Base-by-base conservation (phyloP, 192 early-diverging fungal genomes). In the Podila clonocystis region DNA sequence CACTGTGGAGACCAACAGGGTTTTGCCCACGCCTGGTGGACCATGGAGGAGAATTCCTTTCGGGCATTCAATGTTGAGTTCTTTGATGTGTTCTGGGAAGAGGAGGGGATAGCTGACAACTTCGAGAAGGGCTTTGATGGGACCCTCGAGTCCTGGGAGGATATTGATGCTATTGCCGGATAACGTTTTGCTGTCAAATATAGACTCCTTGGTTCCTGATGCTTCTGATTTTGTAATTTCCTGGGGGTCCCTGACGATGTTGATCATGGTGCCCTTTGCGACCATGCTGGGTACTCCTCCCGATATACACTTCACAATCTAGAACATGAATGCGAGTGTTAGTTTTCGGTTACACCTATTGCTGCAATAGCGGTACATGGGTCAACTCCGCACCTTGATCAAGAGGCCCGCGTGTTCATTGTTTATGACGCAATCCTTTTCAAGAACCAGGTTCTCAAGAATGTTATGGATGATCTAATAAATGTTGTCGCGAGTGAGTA, bases 1-100 rank as follows among this genome's bases (percentile, higher is more conserved):
- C 13, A 97, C 84, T 4, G 85, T 84, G 3, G 87, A 83, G 1
- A 98, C 97, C 6, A 98, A 80, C 28, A 89, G 89, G 5, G 98
- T 99, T 68, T 99, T 99, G 24, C 98, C 98, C 3, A 97, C 95
- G 29, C 98, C 98, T 0, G 98, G 96, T 11, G 96, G 95, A 2
- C 98, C 98, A 74, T 97, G 93, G 1, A 99, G 75, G 11, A 99
- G 85, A 11, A 98, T 91, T 70, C 88, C 93, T 75, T 94, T 94
- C 19, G 96, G 97, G 58, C 89, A 91, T 49, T 97, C 94, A 30
- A 97, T 90, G 45, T 88, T 83, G 6, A 98, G 74, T 58, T 82
- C 82, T 58, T 73, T 58, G 49, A 96, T 90, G 48, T 91, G 73
- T 17, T 87, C 73, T 1, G 86, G 75, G 72, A 95, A 91, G 24